Conservation (phyloP, 1,139 yeast genomes). For the Diutina ranongensis region DNA sequence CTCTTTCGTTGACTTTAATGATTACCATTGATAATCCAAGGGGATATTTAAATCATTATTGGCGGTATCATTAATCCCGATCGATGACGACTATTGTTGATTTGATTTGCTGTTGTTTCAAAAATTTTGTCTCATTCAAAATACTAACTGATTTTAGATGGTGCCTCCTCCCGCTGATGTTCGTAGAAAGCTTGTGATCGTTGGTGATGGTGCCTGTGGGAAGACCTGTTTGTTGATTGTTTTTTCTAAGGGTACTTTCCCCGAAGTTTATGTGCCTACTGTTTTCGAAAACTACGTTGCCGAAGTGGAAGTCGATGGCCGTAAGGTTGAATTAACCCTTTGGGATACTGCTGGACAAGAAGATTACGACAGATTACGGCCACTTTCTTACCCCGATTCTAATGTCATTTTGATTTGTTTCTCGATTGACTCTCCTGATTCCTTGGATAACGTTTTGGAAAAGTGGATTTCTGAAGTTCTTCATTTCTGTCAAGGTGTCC, state of each 20-base stretch:
- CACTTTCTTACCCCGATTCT: conserved; percentile 86
- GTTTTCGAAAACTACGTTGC: conserved; percentile 93
- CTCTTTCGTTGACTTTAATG: no score
- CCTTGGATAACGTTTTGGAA: conserved; percentile 85
- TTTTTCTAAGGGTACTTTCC: conserved; percentile 91
- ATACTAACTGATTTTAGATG: conserved; percentile 18
- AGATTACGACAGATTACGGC: conserved; percentile 92
- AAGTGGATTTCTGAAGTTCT: conserved; percentile 92
- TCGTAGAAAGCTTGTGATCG: conserved; percentile 73
- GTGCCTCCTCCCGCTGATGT: conserved; percentile 51
- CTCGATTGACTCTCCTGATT: conserved; percentile 85
- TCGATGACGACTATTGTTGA: no score
- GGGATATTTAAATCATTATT: no score
- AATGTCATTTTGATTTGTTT: conserved; percentile 88
- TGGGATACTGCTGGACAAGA: conserved; percentile 99
- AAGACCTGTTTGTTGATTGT: conserved; percentile 75
- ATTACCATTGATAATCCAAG: no score
- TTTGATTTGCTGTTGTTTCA: no score
- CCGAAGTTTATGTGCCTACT: conserved; percentile 91
- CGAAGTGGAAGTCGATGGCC: conserved; percentile 88
- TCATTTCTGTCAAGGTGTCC: conserved; percentile 93
- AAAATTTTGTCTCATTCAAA: no score
- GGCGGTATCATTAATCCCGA: no score
- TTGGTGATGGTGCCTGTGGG: conserved; percentile 86
- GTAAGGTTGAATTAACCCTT: conserved; percentile 85